Base-by-base conservation (phyloP, 768 basidiomycete genomes). In the Rhodotorula diobovata region DNA sequence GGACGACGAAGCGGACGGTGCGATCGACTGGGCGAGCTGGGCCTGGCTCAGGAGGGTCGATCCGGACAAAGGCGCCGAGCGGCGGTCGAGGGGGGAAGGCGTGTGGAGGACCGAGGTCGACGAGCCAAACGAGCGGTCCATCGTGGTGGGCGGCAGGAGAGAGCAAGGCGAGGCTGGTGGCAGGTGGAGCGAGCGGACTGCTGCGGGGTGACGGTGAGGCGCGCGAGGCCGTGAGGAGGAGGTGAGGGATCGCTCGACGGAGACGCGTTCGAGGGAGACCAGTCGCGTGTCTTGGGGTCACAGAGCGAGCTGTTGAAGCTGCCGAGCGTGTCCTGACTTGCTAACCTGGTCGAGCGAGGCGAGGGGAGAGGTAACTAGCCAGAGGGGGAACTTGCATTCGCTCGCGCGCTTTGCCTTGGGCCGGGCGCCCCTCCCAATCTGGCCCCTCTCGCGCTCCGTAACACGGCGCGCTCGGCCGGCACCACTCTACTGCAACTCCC, bases 21-120 rank as follows among this genome's bases (percentile, higher is more conserved):
- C 45, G 63, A 72, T 37, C 4, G 66, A 68, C n/a, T 55, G 56
- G 25, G 70, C 70, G 65, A 71, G 66, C 48, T 71, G 70, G n/a
- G 45, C 12, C 43, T 55, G 46, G 21, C 23, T 28, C 32, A 71
- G 61, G n/a, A 71, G 50, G 18, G 59, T 41, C 16, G 59, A 56
- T 34, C 34, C 32, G n/a, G 66, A 66, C 35, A 59, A n/a, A 20
- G 69, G 39, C 32, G 69, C 50, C 28, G 18, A 6, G 23, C 63
- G 43, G 37, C 66, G 48, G 20, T 72, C 66, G 45, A 64, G 53
- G n/a, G 66, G 66, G 5, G 71, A 60, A 32, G 71, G 71, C 0
- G 71, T 72, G 46, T 51, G 41, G 57, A 72, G 71, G 45, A 72
- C 41, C n/a, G 66, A 67, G 28, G 58, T 59, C 8, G 58, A 43